phyloP scores from a whole-genome alignment of 805 yeast genomes.

The Metschnikowia arizonensis region DNA sequence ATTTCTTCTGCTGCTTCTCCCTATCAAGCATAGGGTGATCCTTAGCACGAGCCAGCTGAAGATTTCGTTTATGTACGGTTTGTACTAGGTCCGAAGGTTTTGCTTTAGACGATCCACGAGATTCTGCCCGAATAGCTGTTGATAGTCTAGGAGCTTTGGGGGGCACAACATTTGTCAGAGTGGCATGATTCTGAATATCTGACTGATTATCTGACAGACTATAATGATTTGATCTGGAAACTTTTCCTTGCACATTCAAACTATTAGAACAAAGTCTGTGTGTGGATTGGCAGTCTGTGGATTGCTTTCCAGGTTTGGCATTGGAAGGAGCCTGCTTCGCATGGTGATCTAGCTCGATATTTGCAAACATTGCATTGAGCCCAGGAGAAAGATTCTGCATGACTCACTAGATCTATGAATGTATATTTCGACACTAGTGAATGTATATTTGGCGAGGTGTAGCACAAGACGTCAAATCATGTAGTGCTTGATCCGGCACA shows the following conservation, averaged over 20 bases:
- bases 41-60: conserved; percentile 8
- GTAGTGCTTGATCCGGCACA: conserved; percentile 6
- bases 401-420: background rate
- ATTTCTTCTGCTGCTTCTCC: conserved; percentile 7
- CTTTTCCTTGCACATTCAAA: too few species aligned
- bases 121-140: conserved; percentile 24
- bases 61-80: conserved; percentile 12
- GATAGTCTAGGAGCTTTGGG: conserved; percentile 17
- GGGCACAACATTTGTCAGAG: conserved; percentile 21
- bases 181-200: too few species aligned
- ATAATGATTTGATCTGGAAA: too few species aligned
- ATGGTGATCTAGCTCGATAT: conserved; percentile 22
- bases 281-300: too few species aligned
- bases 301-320: conserved; percentile 11
- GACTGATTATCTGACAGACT: too few species aligned
- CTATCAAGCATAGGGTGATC: conserved; percentile 3
- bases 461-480: conserved; percentile 3
- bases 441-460: background rate
- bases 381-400: conserved; percentile 21
- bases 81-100: conserved; percentile 2
- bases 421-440: too few species aligned
- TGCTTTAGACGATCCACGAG: conserved; percentile 8
- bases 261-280: too few species aligned
- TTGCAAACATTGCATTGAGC: conserved; percentile 31
- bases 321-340: background rate